These are phyloP conservation scores for Selaginella tamariscina DNA, from an alignment of 75 land plant species.

Conservation along the genomic window DNA sequence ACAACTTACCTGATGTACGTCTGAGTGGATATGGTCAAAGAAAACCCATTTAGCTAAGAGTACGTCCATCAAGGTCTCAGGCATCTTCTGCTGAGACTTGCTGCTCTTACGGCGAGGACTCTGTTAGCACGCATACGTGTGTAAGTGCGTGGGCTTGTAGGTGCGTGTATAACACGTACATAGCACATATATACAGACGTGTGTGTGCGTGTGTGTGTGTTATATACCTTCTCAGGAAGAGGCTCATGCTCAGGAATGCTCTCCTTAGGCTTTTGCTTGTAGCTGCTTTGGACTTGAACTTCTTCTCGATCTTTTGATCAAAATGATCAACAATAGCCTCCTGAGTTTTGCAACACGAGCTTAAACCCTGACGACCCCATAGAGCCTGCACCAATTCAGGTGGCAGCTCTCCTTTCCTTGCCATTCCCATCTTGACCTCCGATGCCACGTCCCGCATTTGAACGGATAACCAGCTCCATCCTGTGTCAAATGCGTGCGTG, in stretches of 20 bases:
- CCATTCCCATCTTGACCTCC: neutral
- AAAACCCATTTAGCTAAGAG: constrained; percentile 18
- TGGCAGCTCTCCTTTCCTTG: constrained; percentile 22
- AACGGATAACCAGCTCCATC: constrained; percentile 14
- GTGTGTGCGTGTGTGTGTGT: too few species aligned
- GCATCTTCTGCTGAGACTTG: neutral
- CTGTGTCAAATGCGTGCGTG: too few species aligned
- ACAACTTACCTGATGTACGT: constrained; percentile 2
- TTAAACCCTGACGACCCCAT: constrained; percentile 7
- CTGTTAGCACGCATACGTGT: too few species aligned
- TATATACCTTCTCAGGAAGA: too few species aligned
- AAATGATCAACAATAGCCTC: neutral
- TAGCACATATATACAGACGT: too few species aligned
- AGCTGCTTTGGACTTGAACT: neutral
- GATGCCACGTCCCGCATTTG: neutral
- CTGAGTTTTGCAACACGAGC: neutral
- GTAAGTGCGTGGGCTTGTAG: too few species aligned
- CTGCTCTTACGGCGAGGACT: neutral
- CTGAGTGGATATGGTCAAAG: constrained; percentile 19
- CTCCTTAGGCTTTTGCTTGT: neutral
- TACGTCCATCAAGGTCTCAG: constrained; percentile 19
- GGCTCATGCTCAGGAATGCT: neutral
- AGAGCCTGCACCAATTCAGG: constrained; percentile 14
- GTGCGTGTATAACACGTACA: too few species aligned
- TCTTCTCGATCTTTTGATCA: neutral